Evolutionary conservation across 352 stramenopile species (phyloP).

Genomic region (Pythium phragmitis): DNA sequence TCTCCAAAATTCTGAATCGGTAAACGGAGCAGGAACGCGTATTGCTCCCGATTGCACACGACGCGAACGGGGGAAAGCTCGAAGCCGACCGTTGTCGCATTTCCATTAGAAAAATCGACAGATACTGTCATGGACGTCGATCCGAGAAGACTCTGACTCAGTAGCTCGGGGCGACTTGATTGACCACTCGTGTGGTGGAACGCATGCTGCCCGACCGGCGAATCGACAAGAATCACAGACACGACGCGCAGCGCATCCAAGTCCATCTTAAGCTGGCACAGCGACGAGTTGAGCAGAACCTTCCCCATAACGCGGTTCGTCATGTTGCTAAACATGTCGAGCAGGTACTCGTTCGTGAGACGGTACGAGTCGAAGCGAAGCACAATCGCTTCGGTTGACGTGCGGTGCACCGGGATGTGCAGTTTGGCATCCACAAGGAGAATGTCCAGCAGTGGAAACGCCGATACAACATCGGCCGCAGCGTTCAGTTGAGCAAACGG

Average conservation of each 20-base stretch:
- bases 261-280: constrained; percentile 69
- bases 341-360: constrained; percentile 62
- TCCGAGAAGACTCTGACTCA: constrained; percentile 65
- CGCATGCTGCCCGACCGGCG: constrained; percentile 24
- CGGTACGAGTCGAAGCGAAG: constrained; percentile 67
- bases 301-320: constrained; percentile 79
- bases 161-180: constrained; percentile 30
- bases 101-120: constrained; percentile 60
- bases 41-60: constrained; percentile 84
- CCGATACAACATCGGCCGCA: constrained; percentile 66
- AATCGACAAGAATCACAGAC: constrained; percentile 70
- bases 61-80: constrained; percentile 60
- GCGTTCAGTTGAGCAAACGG: constrained; percentile 13
- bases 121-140: constrained; percentile 59
- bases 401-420: constrained; percentile 77
- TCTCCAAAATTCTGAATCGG: constrained; percentile 78
- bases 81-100: constrained; percentile 56
- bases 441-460: constrained; percentile 78
- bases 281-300: constrained; percentile 79
- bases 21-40: constrained; percentile 71
- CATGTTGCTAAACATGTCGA: constrained; percentile 62
- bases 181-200: constrained; percentile 24
- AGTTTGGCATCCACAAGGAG: constrained; percentile 65
- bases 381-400: constrained; percentile 71
- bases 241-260: constrained; percentile 69